A percentile compares a stretch with the other conserved stretches of the same genome.
These are phyloP conservation scores for Pythium monospermum DNA, from an alignment of 352 stramenopile genomes.

Conservation along the genomic window DNA sequence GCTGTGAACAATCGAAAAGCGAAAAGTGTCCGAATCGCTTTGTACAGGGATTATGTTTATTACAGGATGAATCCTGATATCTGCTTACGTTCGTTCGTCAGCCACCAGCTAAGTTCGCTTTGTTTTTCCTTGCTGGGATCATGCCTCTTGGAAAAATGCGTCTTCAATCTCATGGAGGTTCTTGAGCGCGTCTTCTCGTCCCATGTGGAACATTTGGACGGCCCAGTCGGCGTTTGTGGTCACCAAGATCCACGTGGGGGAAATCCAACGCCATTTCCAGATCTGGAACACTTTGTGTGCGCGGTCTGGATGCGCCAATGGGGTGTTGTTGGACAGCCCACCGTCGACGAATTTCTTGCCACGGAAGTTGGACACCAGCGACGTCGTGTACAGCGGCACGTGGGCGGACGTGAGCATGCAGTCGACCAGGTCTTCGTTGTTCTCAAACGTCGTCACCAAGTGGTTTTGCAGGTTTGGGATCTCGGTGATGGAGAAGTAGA, in stretches of 20 bases:
- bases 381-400: slow-evolving; percentile 70
- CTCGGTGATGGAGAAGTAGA: slow-evolving; percentile 80
- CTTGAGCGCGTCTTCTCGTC: slow-evolving; percentile 59
- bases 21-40: too few relatives aligned
- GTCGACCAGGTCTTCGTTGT: slow-evolving; percentile 81
- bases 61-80: background rate
- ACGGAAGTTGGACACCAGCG: slow-evolving; percentile 53
- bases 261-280: slow-evolving; percentile 80
- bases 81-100: too few relatives aligned
- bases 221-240: slow-evolving; percentile 75
- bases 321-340: slow-evolving; percentile 67
- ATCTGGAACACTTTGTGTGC: slow-evolving; percentile 80
- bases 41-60: background rate
- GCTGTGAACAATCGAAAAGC: too few relatives aligned
- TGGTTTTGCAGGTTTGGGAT: slow-evolving; percentile 62
- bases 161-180: slow-evolving; percentile 67
- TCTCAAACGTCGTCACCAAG: slow-evolving; percentile 60
- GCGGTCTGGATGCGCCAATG: slow-evolving; percentile 42
- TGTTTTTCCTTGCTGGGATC: too few relatives aligned
- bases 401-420: slow-evolving; percentile 73
- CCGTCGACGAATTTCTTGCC: slow-evolving; percentile 73
- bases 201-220: slow-evolving; percentile 69
- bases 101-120: too few relatives aligned
- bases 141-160: slow-evolving; percentile 41
- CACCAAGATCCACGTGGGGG: slow-evolving; percentile 68